Evolutionary conservation across 2,329 filamentous ascomycete genomes (phyloP), one percentile per base, ranked within the genome.

Genomic region (Coleophoma cylindrospora): DNA sequence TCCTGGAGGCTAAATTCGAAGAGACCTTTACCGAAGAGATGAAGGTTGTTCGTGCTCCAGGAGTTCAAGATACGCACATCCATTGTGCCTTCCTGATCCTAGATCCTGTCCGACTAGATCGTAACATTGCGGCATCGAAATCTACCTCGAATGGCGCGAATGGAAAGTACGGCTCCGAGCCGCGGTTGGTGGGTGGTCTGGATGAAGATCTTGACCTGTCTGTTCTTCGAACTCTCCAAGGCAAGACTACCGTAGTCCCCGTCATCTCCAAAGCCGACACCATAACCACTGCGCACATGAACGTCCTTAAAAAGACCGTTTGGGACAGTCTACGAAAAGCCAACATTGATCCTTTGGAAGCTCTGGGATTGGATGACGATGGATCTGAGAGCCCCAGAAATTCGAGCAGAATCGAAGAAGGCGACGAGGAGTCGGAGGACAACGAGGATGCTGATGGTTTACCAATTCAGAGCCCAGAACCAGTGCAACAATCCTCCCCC

Each of bases 21-120:
- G 94, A 99, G 64, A 97, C 94, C 0, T 95, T 99, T 66, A 83
- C 83, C 45, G 94, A 99, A 71, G 94, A 99, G 74, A 95, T 95
- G 80, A 97, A 96, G 74, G 91, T 99, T 43, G 79, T 96, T 54
- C 87, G 94, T 62, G 91, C 91, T 48, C 92, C 94, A 22, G 92
- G 91, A 50, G 87, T 89, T 57, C 89, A 91, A 66, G 94, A 99
- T 73, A 96, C 92, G 46, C 94, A 99, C 68, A 96, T 99, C 57
- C 94, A 99, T 67, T 95, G 90, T 58, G 91, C 91, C 49, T 96
- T 99, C 70, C 77, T 97, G 50, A 75, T 99, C 49, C 81, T 99
- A 49, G 94, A 99, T 66, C 94, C 94, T 1, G 76, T 83, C 47
- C 86, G 89, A 43, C 81, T 99, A 21, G 91, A 96, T 64, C 79